Evolutionary conservation across 306 rosid species (phyloP), one percentile per base, ranked within the genome.

Genomic region (Delonix regia): DNA sequence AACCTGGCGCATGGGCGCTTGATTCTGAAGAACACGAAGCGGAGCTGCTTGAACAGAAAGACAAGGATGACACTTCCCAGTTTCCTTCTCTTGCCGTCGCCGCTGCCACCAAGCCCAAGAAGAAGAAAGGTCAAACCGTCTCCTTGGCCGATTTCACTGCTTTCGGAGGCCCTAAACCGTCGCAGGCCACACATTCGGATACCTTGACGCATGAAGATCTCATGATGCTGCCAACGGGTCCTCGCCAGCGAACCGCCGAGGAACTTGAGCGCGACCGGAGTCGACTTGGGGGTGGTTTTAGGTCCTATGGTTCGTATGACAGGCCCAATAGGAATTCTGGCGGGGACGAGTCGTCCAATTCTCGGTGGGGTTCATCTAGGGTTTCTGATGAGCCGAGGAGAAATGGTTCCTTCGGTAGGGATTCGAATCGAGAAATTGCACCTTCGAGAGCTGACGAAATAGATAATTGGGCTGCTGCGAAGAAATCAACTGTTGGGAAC

Each of bases 1-100:
- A 92, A 67, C 98, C 99, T 9, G 94, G 97, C 24, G 97, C 98
- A 0, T 95, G 99, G 99, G 99, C 99, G 5, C 84, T 92, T 4
- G 99, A 90, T 16, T 53, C 96, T 6, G 98, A 95, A 53, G 87
- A 89, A 62, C 84, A 94, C 60, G 99, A 94, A 48, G 94, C 78
- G 3, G 91, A 92, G 48, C 96, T 92, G 57, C 97, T 87, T 24
- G 87, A 88, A 45, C 87, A 92, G 39, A 79, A 76, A 7, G 16
- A 72, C 52, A 59, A 39, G 21, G 33, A 82, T 33, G 55, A 73
- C 36, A 36, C 66, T 11, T 81, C 42, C 77, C 93, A 12, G 97
- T 95, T 91, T 53, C 99, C 99, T 1, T 91, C 99, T 15, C 97
- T 95, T 4, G 80, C 95, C 2, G 90, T 72, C 45, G 99, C 99